A percentile compares a stretch with the other conserved stretches of the same genome.
phyloP scores from a whole-genome alignment of 2,329 filamentous ascomycete species.

The Xenoacremonium recifei region DNA sequence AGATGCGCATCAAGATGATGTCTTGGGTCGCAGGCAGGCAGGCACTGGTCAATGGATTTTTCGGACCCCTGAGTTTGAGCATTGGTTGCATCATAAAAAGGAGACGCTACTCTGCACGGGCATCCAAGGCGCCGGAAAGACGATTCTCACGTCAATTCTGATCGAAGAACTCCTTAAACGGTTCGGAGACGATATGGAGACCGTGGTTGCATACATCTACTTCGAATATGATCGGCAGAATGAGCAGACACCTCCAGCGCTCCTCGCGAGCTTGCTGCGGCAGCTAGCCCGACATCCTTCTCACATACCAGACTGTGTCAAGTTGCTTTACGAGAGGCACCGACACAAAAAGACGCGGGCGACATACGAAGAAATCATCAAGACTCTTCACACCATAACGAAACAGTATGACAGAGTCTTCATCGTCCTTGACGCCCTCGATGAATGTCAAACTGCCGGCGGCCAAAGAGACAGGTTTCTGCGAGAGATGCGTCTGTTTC shows the following conservation, averaged over 20 bases:
- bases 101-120: constrained; percentile 39
- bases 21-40: constrained; percentile 27
- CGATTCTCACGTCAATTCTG: constrained; percentile 17
- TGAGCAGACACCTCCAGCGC: not conserved
- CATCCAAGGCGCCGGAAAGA: constrained; percentile 35
- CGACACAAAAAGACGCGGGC: not conserved
- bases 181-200: constrained; percentile 7
- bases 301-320: too few relatives aligned
- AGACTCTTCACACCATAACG: not conserved
- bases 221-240: constrained; percentile 17
- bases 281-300: not conserved
- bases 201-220: constrained; percentile 31
- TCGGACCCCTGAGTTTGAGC: constrained; percentile 27
- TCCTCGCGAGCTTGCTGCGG: not conserved
- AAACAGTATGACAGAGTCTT: not conserved
- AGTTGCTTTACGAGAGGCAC: not conserved
- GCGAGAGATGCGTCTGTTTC: constrained; percentile 1
- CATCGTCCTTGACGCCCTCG: not conserved
- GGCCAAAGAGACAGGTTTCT: not conserved
- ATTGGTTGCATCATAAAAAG: constrained; percentile 22
- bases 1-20: constrained; percentile 34
- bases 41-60: constrained; percentile 44
- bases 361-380: not conserved
- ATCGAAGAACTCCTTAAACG: constrained; percentile 10
- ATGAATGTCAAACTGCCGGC: not conserved